Conservation (phyloP, 2,329 filamentous ascomycete species). For the Colletotrichum tropicicola region DNA sequence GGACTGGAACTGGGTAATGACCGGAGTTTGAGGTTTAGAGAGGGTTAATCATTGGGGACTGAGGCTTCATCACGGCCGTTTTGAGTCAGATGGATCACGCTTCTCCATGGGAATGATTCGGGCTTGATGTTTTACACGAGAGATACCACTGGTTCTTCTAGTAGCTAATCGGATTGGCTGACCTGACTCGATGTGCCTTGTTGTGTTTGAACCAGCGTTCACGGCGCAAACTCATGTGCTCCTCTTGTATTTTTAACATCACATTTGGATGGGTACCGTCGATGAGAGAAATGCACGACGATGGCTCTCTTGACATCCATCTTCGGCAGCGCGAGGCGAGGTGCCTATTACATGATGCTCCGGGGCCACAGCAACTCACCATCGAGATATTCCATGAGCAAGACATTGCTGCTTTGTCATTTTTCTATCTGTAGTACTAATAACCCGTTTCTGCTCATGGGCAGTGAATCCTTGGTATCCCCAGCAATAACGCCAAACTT, state of each 20-base stretch:
- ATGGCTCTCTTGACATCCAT: no score
- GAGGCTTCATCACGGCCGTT: background rate
- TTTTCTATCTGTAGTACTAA: background rate
- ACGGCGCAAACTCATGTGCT: no score
- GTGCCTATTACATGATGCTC: no score
- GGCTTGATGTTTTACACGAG: background rate
- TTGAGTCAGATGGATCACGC: no score
- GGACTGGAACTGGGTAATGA: background rate
- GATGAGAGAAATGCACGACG: no score
- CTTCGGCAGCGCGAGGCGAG: no score
- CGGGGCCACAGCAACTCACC: no score
- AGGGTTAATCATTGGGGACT: background rate
- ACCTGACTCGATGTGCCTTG: no score
- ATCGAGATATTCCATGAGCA: no score
- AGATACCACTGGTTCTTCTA: slow-evolving; percentile 20
- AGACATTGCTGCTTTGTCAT: background rate
- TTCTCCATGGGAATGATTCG: background rate
- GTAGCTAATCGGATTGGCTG: background rate
- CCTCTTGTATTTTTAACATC: no score
- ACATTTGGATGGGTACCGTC: no score
- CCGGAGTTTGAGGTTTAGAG: slow-evolving; percentile 8
- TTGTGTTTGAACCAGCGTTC: no score
- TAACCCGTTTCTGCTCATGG: background rate
- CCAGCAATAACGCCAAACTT: background rate
- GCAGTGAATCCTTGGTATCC: background rate